phyloP scores from a whole-genome alignment of 2,329 filamentous ascomycete species.

The Calonectria multiphialidica region DNA sequence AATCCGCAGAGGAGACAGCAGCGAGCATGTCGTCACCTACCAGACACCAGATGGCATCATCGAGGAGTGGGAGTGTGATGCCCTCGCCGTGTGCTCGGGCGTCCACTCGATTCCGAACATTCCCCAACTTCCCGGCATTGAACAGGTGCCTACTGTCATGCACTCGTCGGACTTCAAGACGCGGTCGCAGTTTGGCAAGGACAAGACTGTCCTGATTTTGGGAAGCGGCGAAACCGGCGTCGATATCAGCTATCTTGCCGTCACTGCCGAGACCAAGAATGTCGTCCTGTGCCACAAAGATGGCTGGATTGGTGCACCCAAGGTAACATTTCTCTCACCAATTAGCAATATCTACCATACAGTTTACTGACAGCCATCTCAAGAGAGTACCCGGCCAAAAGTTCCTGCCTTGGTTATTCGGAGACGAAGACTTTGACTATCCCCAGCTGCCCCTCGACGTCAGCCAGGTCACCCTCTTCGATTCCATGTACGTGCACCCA shows the following conservation, averaged over 20 bases:
- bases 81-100: constrained; percentile 58
- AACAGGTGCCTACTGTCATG: constrained; percentile 49
- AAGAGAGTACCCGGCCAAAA: constrained; percentile 19
- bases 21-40: constrained; percentile 41
- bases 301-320: constrained; percentile 47
- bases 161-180: constrained; percentile 58
- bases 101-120: constrained; percentile 54
- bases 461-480: constrained; percentile 54
- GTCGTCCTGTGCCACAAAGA: constrained; percentile 56
- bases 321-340: constrained; percentile 14
- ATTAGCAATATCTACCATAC: no score
- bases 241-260: constrained; percentile 55
- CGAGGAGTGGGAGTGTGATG: constrained; percentile 53
- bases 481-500: constrained; percentile 56
- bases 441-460: constrained; percentile 45
- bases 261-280: constrained; percentile 53
- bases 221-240: constrained; percentile 58
- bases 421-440: constrained; percentile 22
- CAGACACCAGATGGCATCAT: constrained; percentile 18
- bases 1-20: constrained; percentile 36
- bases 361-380: background rate
- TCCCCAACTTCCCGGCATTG: constrained; percentile 51
- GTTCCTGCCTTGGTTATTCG: constrained; percentile 30
- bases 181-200: constrained; percentile 52
- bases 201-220: constrained; percentile 54